Evolutionary conservation across 192 early-diverging fungal genomes (phyloP).

Genomic region (Podila clonocystis): DNA sequence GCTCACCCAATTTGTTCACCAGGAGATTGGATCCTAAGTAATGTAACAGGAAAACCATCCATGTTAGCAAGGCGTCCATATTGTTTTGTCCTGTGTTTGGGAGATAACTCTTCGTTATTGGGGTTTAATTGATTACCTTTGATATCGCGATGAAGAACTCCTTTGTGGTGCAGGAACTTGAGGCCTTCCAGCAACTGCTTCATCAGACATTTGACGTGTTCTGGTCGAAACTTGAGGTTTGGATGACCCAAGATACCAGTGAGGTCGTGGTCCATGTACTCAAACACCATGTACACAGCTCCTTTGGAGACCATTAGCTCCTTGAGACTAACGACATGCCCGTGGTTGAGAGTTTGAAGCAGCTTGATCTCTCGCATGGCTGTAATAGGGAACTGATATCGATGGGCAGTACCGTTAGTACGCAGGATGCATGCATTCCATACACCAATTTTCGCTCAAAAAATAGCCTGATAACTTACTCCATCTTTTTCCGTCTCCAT

Average conservation of each 20-base stretch:
- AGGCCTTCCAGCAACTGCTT: constrained; percentile 89
- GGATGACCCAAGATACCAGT: constrained; percentile 81
- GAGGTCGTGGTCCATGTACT: constrained; percentile 91
- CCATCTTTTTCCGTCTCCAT: constrained; percentile 85
- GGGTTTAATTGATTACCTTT: constrained; percentile 69
- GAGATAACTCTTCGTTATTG: not conserved
- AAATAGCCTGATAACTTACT: constrained; percentile 34
- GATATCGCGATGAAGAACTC: constrained; percentile 91
- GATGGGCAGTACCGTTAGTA: not conserved
- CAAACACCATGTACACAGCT: constrained; percentile 86
- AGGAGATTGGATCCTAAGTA: constrained; percentile 81
- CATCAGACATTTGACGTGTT: constrained; percentile 88
- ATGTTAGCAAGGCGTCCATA: too few relatives aligned
- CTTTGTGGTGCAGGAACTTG: constrained; percentile 83
- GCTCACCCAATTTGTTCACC: constrained; percentile 83
- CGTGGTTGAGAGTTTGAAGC: constrained; percentile 71
- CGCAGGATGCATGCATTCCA: not conserved
- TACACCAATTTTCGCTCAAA: too few relatives aligned
- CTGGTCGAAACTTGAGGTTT: constrained; percentile 70
- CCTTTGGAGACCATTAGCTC: constrained; percentile 80
- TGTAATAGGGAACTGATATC: constrained; percentile 78
- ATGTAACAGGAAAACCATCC: too few relatives aligned
- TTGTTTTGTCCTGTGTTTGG: too few relatives aligned
- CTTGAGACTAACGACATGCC: constrained; percentile 76
- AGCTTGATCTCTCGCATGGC: constrained; percentile 89